Conservation (phyloP, 495 filamentous ascomycete genomes). For the Aspergillus carlsbadensis region DNA sequence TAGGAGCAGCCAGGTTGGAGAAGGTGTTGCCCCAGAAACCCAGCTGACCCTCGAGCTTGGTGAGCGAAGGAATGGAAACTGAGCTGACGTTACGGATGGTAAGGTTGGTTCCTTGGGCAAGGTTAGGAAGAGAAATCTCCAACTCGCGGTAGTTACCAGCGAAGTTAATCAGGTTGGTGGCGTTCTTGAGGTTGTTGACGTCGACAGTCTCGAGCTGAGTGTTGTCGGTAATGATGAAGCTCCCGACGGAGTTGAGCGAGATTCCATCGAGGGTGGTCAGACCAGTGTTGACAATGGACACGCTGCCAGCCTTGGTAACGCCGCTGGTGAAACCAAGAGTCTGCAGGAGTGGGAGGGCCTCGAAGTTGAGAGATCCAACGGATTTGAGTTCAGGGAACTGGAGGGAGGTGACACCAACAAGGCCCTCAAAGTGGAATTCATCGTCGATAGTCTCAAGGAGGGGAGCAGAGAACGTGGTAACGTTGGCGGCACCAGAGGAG, state of each 20-base stretch:
- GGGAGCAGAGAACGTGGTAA: slow-evolving; percentile 56
- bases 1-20: slow-evolving; percentile 64
- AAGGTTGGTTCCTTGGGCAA: slow-evolving; percentile 77
- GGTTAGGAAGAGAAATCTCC: slow-evolving; percentile 72
- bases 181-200: slow-evolving; percentile 65
- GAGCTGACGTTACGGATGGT: slow-evolving; percentile 81
- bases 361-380: slow-evolving; percentile 67
- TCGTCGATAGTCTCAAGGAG: slow-evolving; percentile 53
- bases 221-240: slow-evolving; percentile 83
- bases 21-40: slow-evolving; percentile 83
- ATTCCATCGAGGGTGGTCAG: slow-evolving; percentile 75
- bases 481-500: slow-evolving; percentile 53
- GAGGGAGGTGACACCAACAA: slow-evolving; percentile 65
- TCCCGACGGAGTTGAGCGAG: slow-evolving; percentile 60
- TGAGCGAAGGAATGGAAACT: slow-evolving; percentile 74
- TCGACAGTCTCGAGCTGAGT: slow-evolving; percentile 63
- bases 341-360: slow-evolving; percentile 69
- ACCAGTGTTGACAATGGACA: slow-evolving; percentile 81
- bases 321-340: slow-evolving; percentile 62
- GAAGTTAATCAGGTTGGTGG: slow-evolving; percentile 62
- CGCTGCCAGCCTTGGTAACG: slow-evolving; percentile 59
- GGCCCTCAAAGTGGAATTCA: slow-evolving; percentile 61
- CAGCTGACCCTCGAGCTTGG: slow-evolving; percentile 72
- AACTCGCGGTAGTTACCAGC: slow-evolving; percentile 55
- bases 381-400: slow-evolving; percentile 58